Percentiles rank a stretch among this genome's conserved stretches.
Evolutionary conservation across 2,329 filamentous ascomycete species (phyloP).

Genomic region (Botrytis medusae): DNA sequence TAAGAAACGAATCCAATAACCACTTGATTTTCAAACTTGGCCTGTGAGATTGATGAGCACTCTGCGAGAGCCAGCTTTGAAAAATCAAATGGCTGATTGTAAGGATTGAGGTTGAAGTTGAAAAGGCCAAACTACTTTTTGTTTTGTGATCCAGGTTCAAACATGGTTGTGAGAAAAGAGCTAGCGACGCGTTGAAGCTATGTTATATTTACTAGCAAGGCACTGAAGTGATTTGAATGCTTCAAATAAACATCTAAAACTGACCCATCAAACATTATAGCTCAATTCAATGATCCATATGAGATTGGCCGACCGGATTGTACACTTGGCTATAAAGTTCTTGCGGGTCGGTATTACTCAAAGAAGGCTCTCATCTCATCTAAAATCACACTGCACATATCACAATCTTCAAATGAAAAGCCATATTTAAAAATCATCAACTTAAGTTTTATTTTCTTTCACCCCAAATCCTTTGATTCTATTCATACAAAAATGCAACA

Average conservation of each 20-base stretch:
- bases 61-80: background rate
- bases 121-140: background rate
- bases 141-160: background rate
- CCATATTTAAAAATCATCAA: background rate
- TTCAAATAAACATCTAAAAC: no score
- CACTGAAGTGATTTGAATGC: no score
- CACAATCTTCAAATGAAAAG: background rate
- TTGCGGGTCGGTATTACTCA: background rate
- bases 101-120: background rate
- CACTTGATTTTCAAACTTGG: no score
- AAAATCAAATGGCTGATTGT: no score
- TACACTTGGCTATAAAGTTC: no score
- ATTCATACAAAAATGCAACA: constrained; percentile 4
- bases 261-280: background rate
- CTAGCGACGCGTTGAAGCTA: background rate
- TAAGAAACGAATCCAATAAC: no score
- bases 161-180: background rate
- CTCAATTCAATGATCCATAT: background rate
- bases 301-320: no score
- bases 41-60: background rate
- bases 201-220: background rate
- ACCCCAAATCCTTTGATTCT: background rate
- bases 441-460: background rate
- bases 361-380: background rate
- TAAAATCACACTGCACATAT: background rate